Base-by-base conservation (phyloP, 2,329 filamentous ascomycete species). In the Cladosporium sp. region DNA sequence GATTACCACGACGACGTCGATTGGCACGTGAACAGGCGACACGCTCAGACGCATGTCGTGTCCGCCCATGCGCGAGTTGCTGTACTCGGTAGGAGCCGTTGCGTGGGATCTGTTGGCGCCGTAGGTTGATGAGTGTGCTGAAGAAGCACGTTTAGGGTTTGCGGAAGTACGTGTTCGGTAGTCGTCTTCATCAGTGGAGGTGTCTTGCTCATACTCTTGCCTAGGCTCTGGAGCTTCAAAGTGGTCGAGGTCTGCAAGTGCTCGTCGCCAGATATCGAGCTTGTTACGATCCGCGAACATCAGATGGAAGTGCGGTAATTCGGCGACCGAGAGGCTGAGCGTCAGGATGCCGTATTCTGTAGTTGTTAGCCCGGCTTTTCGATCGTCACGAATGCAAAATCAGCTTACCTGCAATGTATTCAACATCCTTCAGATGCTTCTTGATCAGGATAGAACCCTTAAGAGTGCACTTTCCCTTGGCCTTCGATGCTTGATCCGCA, bases 361-460 rank as follows among this genome's bases (percentile, higher is more conserved):
- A 66, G n/a, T 13, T 24, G 45, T 62, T 47, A 62, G 63, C 44
- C 44, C 19, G 24, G 9, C 22, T 13, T 35, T 24, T 32, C 58
- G 64, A 40, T 20, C 6, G 32, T 6, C 13, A 32, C 3, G 2
- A 9, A 5, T 32, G 8, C 28, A 32, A 10, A 32, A 5, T 7
- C 39, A 47, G 58, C 59, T 60, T 72, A 80, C 78, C 76, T 56
- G 75, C 71, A 15, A 77, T 76, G 15, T 79, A 76, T 60, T 97
- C 91, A 17, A 97, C 91, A 64, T 94, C 89, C 69, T 94, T 95
- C 42, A 99, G 80, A 71, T 99, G 94, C 78, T 96, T 97, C 78
- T 96, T 97, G 74, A 99, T 97, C 61, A 99, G 79, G 64, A 99
- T 99, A 0, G 94, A 97, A 17, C 94, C 94, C 75, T 99, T 99